Evolutionary conservation across 345 rosid species (phyloP), one percentile per base, ranked within the genome.

Genomic region (Jatropha curcas): DNA sequence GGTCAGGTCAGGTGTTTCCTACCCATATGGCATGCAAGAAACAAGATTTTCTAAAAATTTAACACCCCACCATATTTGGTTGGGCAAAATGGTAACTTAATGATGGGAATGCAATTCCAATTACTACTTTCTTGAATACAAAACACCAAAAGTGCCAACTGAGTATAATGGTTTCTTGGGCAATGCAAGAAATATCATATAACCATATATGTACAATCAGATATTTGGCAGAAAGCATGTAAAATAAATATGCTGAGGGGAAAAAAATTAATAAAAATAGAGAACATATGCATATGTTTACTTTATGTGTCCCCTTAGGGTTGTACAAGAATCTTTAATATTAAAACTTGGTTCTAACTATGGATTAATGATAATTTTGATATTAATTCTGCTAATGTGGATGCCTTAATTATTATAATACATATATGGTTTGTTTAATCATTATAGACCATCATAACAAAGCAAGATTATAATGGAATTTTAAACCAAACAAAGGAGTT

Each of bases 191-290:
- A n/a, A 20, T 31, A 20, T 56, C 41, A 41, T 19, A n/a, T 70
- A 25, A n/a, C 3, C 51, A 39, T 41, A 28, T 7, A 12, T 19
- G 28, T 67, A 56, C 17, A 5, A 16, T 52, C 34, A 33, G 16
- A 45, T 31, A 61, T 33, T 60, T 46, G 74, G 58, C 11, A 48
- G 24, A 24, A 48, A 60, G 39, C 60, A 71, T 33, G 56, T 24
- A 58, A 34, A 34, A 61, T 71, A 24, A 71, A 58, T 60, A 41
- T 20, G 59, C 4, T 1, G 0, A 4, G 19, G 4, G 7, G 30
- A 39, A 24, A 7, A 14, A 31, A 11, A 5, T 33, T n/a, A n/a
- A n/a, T n/a, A n/a, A 22, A 33, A 60, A 9, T 11, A 27, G 4
- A 41, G 1, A 7, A 41, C 11, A 41, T 9, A 3, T 8, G 0